Conservation (phyloP, 225 moss, liverwort and hornwort genomes). For the Lunularia cruciata region DNA sequence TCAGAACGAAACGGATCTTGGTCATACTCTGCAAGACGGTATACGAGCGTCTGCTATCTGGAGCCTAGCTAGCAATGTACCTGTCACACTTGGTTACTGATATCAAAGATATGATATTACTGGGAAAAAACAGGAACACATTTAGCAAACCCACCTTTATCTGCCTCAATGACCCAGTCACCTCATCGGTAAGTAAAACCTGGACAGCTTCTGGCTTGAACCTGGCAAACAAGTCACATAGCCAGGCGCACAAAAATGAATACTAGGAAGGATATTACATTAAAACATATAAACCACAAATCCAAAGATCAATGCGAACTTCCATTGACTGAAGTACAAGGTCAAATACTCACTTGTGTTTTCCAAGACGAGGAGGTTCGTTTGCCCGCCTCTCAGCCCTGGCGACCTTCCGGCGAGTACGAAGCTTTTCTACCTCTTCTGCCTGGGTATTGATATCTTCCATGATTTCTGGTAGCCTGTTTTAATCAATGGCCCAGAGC, state of each 20-base stretch:
- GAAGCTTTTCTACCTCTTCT: constrained; percentile 56
- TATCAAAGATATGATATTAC: too few relatives aligned
- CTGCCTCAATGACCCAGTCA: constrained; percentile 85
- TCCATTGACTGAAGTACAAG: too few relatives aligned
- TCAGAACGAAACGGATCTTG: too few relatives aligned
- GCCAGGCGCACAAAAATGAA: too few relatives aligned
- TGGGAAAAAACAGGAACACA: too few relatives aligned
- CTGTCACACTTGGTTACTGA: too few relatives aligned
- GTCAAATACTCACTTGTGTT: constrained; percentile 47
- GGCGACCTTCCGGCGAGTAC: constrained; percentile 58
- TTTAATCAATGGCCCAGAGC: neutral
- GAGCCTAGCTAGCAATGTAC: too few relatives aligned
- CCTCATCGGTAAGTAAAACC: constrained; percentile 85
- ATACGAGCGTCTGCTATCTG: too few relatives aligned
- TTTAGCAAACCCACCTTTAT: constrained; percentile 58
- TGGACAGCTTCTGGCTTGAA: constrained; percentile 90
- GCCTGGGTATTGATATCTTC: constrained; percentile 60
- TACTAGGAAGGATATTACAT: neutral
- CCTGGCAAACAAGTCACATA: constrained; percentile 24
- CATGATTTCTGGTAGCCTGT: constrained; percentile 63
- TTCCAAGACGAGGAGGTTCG: constrained; percentile 85
- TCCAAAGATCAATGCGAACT: too few relatives aligned
- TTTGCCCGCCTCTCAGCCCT: constrained; percentile 73
- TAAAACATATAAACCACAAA: neutral
- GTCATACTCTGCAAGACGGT: too few relatives aligned